Evolutionary conservation across 2,329 filamentous ascomycete species (phyloP).

Genomic region (Talaromyces sp.): DNA sequence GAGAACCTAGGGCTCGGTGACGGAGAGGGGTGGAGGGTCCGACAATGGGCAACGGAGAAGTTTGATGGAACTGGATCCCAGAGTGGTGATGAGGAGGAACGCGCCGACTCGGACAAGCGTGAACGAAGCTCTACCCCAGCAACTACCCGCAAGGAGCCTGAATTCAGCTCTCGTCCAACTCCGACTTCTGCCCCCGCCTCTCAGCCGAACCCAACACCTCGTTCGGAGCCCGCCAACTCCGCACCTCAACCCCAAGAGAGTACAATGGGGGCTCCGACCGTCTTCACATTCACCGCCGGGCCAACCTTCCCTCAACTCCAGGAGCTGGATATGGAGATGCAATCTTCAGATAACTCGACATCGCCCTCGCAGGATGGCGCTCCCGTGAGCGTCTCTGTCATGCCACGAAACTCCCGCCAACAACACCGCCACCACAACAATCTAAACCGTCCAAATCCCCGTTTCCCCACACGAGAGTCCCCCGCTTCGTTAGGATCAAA

Average conservation of each 20-base stretch:
- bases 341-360: conserved; percentile 39
- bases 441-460: conserved; percentile 38
- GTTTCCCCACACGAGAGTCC: conserved; percentile 42
- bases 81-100: conserved; percentile 50
- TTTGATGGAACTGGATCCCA: conserved; percentile 46
- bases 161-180: conserved; percentile 10
- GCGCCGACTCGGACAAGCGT: conserved; percentile 40
- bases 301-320: conserved; percentile 41
- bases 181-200: conserved; percentile 31
- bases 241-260: conserved; percentile 28
- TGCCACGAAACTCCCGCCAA: conserved; percentile 45
- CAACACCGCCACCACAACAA: conserved; percentile 45
- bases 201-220: conserved; percentile 30
- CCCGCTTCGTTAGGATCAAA: conserved; percentile 49
- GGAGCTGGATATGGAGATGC: conserved; percentile 49
- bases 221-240: conserved; percentile 20
- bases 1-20: conserved; percentile 77
- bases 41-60: conserved; percentile 61
- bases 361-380: conserved; percentile 34
- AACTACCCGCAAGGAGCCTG: conserved; percentile 33
- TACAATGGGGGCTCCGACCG: conserved; percentile 32
- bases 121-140: conserved; percentile 41
- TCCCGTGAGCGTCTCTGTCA: conserved; percentile 47
- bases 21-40: conserved; percentile 71
- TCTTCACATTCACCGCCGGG: conserved; percentile 49